Conservation (phyloP, 2,329 filamentous ascomycete species). For the Xylariaceae sp. region DNA sequence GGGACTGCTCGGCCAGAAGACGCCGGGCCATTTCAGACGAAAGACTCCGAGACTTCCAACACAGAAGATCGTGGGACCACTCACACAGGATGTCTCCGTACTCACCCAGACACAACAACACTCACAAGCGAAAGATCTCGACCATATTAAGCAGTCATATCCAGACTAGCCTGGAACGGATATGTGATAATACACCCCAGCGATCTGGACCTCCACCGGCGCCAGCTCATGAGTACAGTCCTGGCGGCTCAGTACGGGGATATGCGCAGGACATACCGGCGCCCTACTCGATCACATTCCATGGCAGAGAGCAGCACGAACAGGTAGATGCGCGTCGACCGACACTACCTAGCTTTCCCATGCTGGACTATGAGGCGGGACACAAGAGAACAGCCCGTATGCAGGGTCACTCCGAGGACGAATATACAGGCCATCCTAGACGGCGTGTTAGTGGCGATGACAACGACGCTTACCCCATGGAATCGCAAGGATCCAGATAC, state of each 20-base stretch:
- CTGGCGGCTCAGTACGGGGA: conserved; percentile 34
- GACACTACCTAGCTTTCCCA: conserved; percentile 40
- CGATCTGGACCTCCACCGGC: conserved; percentile 32
- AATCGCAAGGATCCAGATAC: conserved; percentile 32
- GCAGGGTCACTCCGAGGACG: conserved; percentile 34
- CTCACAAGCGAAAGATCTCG: conserved; percentile 44
- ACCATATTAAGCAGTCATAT: conserved; percentile 40
- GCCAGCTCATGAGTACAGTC: conserved; percentile 29
- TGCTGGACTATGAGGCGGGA: conserved; percentile 36
- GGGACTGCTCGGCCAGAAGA: neutral
- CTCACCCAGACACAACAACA: conserved; percentile 31
- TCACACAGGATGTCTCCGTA: neutral
- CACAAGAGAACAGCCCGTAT: conserved; percentile 30
- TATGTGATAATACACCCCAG: conserved; percentile 36
- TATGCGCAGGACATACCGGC: conserved; percentile 25
- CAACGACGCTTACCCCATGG: conserved; percentile 29
- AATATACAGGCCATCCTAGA: conserved; percentile 30
- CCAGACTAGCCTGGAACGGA: conserved; percentile 41
- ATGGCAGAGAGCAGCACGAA: conserved; percentile 33
- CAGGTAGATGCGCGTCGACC: conserved; percentile 33
- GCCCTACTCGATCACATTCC: conserved; percentile 31
- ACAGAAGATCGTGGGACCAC: neutral
- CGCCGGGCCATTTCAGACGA: neutral
- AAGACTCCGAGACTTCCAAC: neutral
- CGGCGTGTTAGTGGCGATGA: conserved; percentile 21